These are phyloP conservation scores for Poteriospumella lacustris DNA, from an alignment of 108 stramenopile genomes.

Conservation along the genomic window DNA sequence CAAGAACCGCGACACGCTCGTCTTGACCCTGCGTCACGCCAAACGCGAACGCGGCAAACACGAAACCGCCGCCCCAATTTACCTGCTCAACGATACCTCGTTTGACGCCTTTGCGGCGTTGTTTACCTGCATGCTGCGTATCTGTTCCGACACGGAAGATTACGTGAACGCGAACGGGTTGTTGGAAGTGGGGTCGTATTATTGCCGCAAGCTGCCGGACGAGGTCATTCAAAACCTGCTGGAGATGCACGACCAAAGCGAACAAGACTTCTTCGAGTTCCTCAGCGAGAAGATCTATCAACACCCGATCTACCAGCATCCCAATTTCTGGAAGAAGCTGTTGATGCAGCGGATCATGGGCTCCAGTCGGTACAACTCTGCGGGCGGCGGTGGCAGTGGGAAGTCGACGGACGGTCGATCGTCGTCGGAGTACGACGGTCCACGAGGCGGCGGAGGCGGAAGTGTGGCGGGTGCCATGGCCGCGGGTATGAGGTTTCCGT, in stretches of 20 bases:
- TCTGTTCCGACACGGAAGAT: background rate
- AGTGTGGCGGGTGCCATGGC: too few species aligned
- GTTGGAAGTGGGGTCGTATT: background rate
- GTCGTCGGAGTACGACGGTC: too few species aligned
- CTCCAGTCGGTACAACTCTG: too few species aligned
- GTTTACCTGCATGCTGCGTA: background rate
- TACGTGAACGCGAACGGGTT: background rate
- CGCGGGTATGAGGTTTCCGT: too few species aligned
- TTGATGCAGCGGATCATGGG: background rate
- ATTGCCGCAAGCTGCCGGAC: background rate
- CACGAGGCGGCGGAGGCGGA: too few species aligned
- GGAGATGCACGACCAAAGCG: background rate
- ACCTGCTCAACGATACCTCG: background rate
- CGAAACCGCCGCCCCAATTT: background rate
- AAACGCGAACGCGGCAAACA: too few species aligned
- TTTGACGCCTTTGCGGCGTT: background rate
- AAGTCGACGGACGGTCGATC: too few species aligned
- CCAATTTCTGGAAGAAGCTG: background rate
- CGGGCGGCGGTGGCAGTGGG: too few species aligned
- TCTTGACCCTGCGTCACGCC: too few species aligned
- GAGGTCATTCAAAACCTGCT: background rate
- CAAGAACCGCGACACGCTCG: too few species aligned
- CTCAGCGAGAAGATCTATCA: background rate
- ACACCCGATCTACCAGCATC: background rate
- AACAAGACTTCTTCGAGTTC: background rate